Percentiles rank a stretch among this genome's conserved stretches.
These are phyloP conservation scores for Pythium myriotylum DNA, from an alignment of 352 stramenopile genomes.

Conservation along the genomic window DNA sequence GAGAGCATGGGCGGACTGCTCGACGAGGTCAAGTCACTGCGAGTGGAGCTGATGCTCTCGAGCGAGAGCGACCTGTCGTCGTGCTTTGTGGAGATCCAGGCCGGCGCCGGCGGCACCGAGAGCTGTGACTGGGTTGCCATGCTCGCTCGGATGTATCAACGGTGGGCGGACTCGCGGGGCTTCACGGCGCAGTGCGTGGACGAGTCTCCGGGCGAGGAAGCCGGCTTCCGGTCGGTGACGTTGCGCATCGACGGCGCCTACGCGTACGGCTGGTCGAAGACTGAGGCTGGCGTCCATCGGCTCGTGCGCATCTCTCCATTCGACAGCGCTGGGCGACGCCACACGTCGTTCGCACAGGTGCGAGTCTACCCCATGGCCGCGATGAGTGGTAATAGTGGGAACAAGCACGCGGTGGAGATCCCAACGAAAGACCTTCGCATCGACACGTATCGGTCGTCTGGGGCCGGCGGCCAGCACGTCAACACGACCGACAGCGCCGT, in stretches of 20 bases:
- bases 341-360: slow-evolving; percentile 96
- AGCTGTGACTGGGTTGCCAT: slow-evolving; percentile 96
- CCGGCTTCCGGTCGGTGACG: slow-evolving; percentile 69
- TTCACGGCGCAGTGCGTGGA: slow-evolving; percentile 87
- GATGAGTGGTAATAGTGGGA: slow-evolving; percentile 21
- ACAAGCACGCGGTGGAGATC: slow-evolving; percentile 55
- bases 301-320: slow-evolving; percentile 96
- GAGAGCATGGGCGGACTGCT: slow-evolving; percentile 40
- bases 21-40: slow-evolving; percentile 50
- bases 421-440: slow-evolving; percentile 90
- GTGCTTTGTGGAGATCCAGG: slow-evolving; percentile 84
- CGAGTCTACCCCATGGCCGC: slow-evolving; percentile 69
- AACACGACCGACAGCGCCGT: slow-evolving; percentile 98
- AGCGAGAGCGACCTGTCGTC: slow-evolving; percentile 56
- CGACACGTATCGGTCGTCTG: slow-evolving; percentile 93
- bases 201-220: slow-evolving; percentile 79
- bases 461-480: slow-evolving; percentile 95
- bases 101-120: slow-evolving; percentile 92
- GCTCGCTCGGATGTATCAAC: slow-evolving; percentile 95
- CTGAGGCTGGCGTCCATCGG: slow-evolving; percentile 95
- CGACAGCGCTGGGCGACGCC: slow-evolving; percentile 90
- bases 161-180: slow-evolving; percentile 48
- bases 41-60: slow-evolving; percentile 63
- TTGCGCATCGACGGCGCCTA: slow-evolving; percentile 66
- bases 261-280: slow-evolving; percentile 93